phyloP scores from a whole-genome alignment of 169 alveolate species.

The Plasmodium sp. region DNA sequence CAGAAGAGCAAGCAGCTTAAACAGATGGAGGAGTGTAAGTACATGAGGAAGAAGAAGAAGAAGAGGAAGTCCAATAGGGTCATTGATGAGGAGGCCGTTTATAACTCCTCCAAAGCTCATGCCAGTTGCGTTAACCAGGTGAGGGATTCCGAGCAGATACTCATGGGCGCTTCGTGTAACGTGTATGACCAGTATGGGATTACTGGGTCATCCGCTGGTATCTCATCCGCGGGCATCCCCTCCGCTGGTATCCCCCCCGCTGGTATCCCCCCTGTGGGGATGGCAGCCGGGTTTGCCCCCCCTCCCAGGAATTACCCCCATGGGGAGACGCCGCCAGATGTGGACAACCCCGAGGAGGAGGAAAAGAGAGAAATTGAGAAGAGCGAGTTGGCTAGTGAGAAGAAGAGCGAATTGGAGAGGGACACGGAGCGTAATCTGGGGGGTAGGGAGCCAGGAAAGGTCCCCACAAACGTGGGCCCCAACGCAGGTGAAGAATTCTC shows the following conservation, averaged over 20 bases:
- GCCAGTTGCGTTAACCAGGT: not conserved
- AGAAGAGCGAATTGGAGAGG: not conserved
- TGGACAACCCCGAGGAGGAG: not conserved
- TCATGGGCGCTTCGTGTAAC: not conserved
- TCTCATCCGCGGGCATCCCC: too few species aligned
- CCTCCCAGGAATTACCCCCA: not conserved
- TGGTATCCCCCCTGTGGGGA: not conserved
- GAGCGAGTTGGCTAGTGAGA: not conserved
- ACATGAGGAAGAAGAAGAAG: slow-evolving; percentile 8
- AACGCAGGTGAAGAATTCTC: not conserved
- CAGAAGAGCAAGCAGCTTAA: slow-evolving; percentile 1
- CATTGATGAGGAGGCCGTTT: not conserved
- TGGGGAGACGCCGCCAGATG: not conserved
- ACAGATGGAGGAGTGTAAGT: not conserved
- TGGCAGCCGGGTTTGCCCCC: not conserved
- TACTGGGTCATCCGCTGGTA: not conserved
- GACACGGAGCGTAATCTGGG: not conserved
- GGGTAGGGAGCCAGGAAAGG: not conserved
- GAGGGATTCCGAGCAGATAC: not conserved
- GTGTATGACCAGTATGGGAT: not conserved
- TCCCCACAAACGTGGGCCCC: not conserved
- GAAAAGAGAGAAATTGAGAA: not conserved
- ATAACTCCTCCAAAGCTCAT: not conserved
- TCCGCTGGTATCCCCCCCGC: too few species aligned
- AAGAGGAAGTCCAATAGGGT: slow-evolving; percentile 18